These are phyloP conservation scores for Tuber melanosporum DNA, from an alignment of 495 filamentous ascomycete genomes.

Conservation along the genomic window DNA sequence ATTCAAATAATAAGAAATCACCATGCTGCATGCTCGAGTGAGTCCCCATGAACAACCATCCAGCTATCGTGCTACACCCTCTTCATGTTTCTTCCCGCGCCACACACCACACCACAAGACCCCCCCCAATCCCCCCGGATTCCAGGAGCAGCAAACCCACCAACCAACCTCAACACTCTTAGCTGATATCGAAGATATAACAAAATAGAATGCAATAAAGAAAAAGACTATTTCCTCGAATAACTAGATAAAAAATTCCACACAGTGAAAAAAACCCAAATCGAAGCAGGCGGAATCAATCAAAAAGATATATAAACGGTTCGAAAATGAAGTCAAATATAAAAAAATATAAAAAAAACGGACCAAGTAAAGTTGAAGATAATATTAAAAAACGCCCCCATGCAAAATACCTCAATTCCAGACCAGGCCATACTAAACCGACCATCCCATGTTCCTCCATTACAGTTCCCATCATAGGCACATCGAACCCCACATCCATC, in stretches of 20 bases:
- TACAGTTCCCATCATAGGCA: not conserved
- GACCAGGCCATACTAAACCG: not conserved
- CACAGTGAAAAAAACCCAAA: not conserved
- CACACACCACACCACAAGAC: not conserved
- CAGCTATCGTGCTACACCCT: not conserved
- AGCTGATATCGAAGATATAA: not conserved
- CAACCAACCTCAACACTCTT: not conserved
- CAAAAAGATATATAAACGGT: not conserved
- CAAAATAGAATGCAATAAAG: not conserved
- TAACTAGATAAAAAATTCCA: not conserved
- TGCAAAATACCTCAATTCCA: not conserved
- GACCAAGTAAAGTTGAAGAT: slow-evolving; percentile 1
- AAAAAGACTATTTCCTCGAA: not conserved
- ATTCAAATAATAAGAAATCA: too few relatives aligned
- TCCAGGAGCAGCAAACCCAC: not conserved
- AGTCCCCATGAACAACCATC: not conserved
- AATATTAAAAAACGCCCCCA: not conserved
- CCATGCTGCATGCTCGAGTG: not conserved
- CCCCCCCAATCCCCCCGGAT: not conserved
- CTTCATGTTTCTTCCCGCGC: not conserved
- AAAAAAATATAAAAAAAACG: not conserved
- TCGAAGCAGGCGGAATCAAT: not conserved
- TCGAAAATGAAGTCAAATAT: not conserved
- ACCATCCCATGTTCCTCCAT: not conserved
- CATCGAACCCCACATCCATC: not conserved